Evolutionary conservation across 345 rosid genomes (phyloP).

Genomic region (Leavenworthia alabamica): DNA sequence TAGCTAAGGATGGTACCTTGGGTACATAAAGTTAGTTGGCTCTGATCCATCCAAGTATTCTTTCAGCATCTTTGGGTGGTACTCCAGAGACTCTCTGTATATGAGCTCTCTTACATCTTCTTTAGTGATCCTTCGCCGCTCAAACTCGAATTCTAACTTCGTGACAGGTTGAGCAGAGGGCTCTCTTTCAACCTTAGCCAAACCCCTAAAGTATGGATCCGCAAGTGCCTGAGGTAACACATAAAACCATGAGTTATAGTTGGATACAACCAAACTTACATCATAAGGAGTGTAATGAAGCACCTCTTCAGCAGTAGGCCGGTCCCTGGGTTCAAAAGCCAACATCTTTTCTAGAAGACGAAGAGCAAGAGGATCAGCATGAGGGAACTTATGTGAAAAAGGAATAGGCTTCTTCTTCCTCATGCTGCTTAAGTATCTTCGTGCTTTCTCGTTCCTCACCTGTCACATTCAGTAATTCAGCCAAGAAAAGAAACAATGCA

Average conservation of each 20-base stretch:
- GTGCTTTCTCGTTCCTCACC: conserved; percentile 97
- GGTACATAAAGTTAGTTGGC: conserved; percentile 92
- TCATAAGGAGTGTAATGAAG: background rate
- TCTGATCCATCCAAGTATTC: conserved; percentile 85
- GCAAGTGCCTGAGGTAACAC: conserved; percentile 70
- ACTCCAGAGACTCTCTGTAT: conserved; percentile 85
- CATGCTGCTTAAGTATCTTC: conserved; percentile 93
- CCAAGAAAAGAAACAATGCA: conserved; percentile 1
- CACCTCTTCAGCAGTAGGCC: conserved; percentile 94
- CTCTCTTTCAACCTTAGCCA: conserved; percentile 93
- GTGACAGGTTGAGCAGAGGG: conserved; percentile 93
- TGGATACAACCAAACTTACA: too few species aligned
- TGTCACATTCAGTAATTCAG: conserved; percentile 35
- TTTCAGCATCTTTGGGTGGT: conserved; percentile 92
- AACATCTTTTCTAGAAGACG: conserved; percentile 81
- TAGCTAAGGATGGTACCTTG: conserved; percentile 47
- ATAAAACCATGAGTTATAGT: background rate
- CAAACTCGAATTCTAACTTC: conserved; percentile 94
- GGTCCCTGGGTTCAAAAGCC: conserved; percentile 89
- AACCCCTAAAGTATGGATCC: conserved; percentile 84
- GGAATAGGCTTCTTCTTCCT: conserved; percentile 81
- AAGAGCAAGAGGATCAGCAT: conserved; percentile 91
- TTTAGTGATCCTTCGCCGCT: conserved; percentile 89
- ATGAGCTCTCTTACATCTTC: conserved; percentile 94
- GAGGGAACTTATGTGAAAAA: conserved; percentile 79